Evolutionary conservation across 2,329 filamentous ascomycete genomes (phyloP), one percentile per base, ranked within the genome.

Genomic region (Paradendryphiella salina): DNA sequence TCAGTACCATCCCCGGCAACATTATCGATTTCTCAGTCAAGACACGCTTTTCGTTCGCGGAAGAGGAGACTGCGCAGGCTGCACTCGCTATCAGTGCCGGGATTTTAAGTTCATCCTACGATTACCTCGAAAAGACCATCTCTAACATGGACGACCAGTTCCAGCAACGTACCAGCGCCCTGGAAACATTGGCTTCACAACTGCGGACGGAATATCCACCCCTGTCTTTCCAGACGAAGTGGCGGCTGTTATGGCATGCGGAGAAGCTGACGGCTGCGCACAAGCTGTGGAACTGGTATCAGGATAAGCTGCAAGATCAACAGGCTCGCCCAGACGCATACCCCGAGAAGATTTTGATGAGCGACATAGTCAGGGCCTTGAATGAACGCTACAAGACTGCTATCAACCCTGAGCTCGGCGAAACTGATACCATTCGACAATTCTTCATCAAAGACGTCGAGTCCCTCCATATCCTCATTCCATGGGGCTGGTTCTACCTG

Each of bases 191-290:
- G 44, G 89, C 90, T 46, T 76, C 79, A 2, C 85, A 94, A 60
- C 75, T 97, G 10, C 81, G 82, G 56, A 80, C 81, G 5, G 85
- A 86, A 26, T 85, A 85, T 52, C 76, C 77, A 26, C 77, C 83
- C 2, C 72, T 97, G 5, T 84, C 88, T 57, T 82, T 84, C 33
- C 76, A 76, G 18, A 86, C 86, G 1, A 85, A 85, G 60, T 97
- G 92, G 91, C 80, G 82, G 56, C 75, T 99, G 26, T 77, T 99
- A n/a, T 89, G 86, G 79, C 86, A 93, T 65, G 93, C 93, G 0
- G 94, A 99, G 72, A 96, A 92, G 73, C 82, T 97, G 75, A 85
- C 87, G 35, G 89, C 91, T 29, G 90, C 90, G 14, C 81, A 83
- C 53, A 80, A 85, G 37, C 80, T 97, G 31, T 97, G 93, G 91